Base-by-base conservation (phyloP, 768 basidiomycete species). In the Psilocybe subaeruginosa region DNA sequence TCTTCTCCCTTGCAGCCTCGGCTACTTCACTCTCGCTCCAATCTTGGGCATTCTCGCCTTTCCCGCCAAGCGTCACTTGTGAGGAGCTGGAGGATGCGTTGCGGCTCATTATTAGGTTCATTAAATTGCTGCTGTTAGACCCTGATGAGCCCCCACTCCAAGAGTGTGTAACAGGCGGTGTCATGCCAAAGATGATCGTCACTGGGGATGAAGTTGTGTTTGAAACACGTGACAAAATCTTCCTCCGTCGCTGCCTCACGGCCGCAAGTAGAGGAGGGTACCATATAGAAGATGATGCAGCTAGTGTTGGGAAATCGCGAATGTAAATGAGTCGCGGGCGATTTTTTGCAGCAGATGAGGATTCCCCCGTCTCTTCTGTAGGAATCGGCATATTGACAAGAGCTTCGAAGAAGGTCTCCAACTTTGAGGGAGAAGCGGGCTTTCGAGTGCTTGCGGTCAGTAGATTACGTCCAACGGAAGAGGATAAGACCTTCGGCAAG, bases 171-270 rank as follows among this genome's bases (percentile, higher is more conserved):
- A 94, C 75, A 3, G 91, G 77, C 29, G 95, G 93, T 0, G 90
- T 88, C 68, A 93, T 86, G n/a, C 94, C 93, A 67, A 97, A 91
- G 16, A 97, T 80, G 50, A 97, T 93, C 7, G 89, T 85, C 66
- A 89, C 91, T 2, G 94, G 92, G 69, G 86, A 86, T 37, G 74
- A 65, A 11, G 87, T 82, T 1, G 86, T 82, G n/a, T 86, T 84
- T 4, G 85, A 79, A 9, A 86, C 80, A 30, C 85, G 79, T 0
- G 86, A 74, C 7, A 89, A 76, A 3, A 88, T 80, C 2, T 90
- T 88, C 64, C 85, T 82, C 33, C 95, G 85, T 39, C 93, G 83
- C 58, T 87, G 80, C 46, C 88, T 85, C n/a, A 96, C 91, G 11
- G 92, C 89, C 30, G 85, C 80, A 12, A 95, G 79, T 27, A 98